Evolutionary conservation across 75 land plant species (phyloP), one percentile per base, ranked within the genome.

Genomic region (Ceratopteris richardii): DNA sequence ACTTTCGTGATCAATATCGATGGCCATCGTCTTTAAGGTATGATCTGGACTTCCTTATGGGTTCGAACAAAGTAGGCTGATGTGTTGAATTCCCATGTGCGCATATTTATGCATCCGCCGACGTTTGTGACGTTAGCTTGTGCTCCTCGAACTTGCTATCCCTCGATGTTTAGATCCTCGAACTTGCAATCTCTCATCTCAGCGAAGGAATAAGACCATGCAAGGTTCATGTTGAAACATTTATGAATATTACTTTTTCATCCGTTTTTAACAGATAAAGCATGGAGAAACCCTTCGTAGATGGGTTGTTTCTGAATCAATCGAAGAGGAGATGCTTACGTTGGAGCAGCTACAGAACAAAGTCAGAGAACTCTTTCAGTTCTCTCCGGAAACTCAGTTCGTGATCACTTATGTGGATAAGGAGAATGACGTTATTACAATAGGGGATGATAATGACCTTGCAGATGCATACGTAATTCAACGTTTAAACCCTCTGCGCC

Each of bases 361-460:
- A 65, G 63, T 89, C 21, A 10, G 51, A 14, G 24, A 36, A 6
- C 73, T 79, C 25, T 90, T 83, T 31, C 75, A 70, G 21, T 57
- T 90, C 10, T 22, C 52, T 40, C 56, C 71, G 19, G 74, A 77
- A 57, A 58, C 78, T 44, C 62, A 70, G 42, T 44, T 81, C 40
- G 53, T 14, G 0, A 60, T 90, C n/a, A 86, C 84, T 0, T 90
- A 90, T 54, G 66, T 64, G 24, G 96, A 90, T 72, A 79, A 70
- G 63, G 92, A 90, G 39, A 68, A 66, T 39, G 96, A 90, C 60
- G 51, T 64, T 18, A 82, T 90, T 0, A 67, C 82, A 13, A 69
- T 90, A 53, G 78, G 62, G 58, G 77, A 81, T 47, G 81, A 87
- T 58, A 58, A 66, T 33, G 96, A 90, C 56, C 77, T 90, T 20